Conservation (phyloP, 371 early-diverging fungal species). For the Entomophthora muscae region DNA sequence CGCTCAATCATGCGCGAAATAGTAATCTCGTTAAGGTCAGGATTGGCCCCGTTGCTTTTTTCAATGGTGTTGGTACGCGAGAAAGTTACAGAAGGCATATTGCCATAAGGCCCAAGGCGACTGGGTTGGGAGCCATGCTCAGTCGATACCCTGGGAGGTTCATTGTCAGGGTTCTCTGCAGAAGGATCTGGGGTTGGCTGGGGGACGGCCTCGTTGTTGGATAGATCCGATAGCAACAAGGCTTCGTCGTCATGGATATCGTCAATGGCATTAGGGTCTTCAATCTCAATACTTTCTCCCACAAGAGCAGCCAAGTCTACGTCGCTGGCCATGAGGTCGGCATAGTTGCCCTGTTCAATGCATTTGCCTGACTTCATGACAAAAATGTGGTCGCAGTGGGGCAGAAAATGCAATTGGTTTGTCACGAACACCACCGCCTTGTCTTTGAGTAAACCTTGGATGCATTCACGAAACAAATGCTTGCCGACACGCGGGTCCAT, state of each 20-base stretch:
- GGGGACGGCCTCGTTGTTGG: background rate
- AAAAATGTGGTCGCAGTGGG: constrained; percentile 35
- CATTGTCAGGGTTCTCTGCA: background rate
- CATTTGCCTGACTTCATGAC: constrained; percentile 46
- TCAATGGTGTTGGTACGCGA: constrained; percentile 20
- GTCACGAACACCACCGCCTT: constrained; percentile 42
- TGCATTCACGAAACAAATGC: constrained; percentile 39
- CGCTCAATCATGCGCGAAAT: constrained; percentile 44
- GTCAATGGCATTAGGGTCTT: constrained; percentile 23
- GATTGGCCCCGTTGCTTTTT: constrained; percentile 20
- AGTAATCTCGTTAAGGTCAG: constrained; percentile 36
- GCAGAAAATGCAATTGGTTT: constrained; percentile 35
- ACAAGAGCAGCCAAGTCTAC: constrained; percentile 22
- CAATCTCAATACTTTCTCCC: constrained; percentile 25
- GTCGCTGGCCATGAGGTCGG: constrained; percentile 35
- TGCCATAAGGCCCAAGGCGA: background rate
- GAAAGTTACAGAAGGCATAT: constrained; percentile 10
- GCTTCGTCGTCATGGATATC: constrained; percentile 13
- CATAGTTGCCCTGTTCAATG: constrained; percentile 44
- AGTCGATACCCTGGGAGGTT: background rate
- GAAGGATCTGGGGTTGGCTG: background rate
- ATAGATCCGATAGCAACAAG: background rate
- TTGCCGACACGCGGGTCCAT: constrained; percentile 29
- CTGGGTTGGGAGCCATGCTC: background rate
- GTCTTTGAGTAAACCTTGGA: constrained; percentile 26